Evolutionary conservation across 202 grass and related monocot species (phyloP).

Genomic region (Carex sylvatica): DNA sequence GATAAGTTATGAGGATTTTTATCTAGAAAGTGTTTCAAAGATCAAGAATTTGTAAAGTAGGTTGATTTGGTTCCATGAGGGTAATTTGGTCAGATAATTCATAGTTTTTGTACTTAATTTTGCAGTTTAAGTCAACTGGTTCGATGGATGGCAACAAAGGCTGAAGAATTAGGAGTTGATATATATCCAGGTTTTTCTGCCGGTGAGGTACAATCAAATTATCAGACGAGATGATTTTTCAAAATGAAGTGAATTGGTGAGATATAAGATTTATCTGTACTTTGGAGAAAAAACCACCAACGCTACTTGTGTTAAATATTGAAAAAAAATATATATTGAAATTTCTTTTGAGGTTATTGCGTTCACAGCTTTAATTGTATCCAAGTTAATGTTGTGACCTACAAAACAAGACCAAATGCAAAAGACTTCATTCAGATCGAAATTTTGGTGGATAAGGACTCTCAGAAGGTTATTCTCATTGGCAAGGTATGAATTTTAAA

Average conservation of each 20-base stretch:
- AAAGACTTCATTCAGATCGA: constrained; percentile 98
- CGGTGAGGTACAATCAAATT: constrained; percentile 68
- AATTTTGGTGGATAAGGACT: constrained; percentile 89
- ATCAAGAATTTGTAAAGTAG: too few species aligned
- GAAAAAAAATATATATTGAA: background rate
- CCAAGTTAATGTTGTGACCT: constrained; percentile 79
- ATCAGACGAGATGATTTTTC: constrained; percentile 17
- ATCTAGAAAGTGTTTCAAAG: too few species aligned
- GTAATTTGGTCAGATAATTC: constrained; percentile 15
- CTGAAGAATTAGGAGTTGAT: constrained; percentile 92
- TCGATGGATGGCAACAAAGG: constrained; percentile 82
- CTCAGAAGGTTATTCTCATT: constrained; percentile 88
- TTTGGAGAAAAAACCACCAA: constrained; percentile 41
- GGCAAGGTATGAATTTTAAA: constrained; percentile 57
- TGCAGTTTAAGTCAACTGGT: constrained; percentile 82
- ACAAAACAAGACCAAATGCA: constrained; percentile 69
- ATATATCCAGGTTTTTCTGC: constrained; percentile 98
- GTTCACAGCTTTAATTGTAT: background rate
- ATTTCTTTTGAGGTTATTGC: background rate
- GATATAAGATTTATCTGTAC: background rate
- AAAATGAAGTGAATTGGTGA: background rate
- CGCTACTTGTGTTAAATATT: constrained; percentile 69
- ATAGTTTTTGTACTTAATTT: constrained; percentile 4
- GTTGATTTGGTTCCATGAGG: background rate
- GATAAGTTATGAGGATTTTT: constrained; percentile 61